phyloP scores from a whole-genome alignment of 768 basidiomycete genomes.

The Hebeloma cylindrosporum region DNA sequence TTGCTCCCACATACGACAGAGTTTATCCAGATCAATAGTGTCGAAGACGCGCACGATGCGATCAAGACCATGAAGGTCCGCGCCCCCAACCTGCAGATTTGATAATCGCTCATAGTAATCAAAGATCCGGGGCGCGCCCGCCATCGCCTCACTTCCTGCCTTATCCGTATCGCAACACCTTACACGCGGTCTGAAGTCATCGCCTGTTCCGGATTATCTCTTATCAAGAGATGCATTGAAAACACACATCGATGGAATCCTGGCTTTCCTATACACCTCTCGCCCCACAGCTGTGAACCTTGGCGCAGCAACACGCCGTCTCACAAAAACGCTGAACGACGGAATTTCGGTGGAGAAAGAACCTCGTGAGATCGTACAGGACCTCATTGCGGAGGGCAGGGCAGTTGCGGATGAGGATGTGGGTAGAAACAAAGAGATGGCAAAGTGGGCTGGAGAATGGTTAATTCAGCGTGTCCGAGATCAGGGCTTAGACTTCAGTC shows the following conservation, averaged over 20 bases:
- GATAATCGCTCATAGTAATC: constrained; percentile 11
- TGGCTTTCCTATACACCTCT: constrained; percentile 78
- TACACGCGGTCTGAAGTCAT: constrained; percentile 46
- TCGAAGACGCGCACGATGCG: constrained; percentile 87
- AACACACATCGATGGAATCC: constrained; percentile 53
- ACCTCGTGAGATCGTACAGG: constrained; percentile 49
- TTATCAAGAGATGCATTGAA: constrained; percentile 51
- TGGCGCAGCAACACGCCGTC: constrained; percentile 76
- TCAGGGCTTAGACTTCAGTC: constrained; percentile 29
- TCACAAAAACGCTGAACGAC: constrained; percentile 50
- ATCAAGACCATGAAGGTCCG: constrained; percentile 93
- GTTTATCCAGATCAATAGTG: constrained; percentile 62
- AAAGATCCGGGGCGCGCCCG: constrained; percentile 84
- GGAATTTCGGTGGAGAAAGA: constrained; percentile 43
- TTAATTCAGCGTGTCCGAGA: constrained; percentile 51
- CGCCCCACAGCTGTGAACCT: constrained; percentile 98
- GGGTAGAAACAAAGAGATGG: constrained; percentile 83
- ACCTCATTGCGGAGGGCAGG: constrained; percentile 69
- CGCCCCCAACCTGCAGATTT: background rate
- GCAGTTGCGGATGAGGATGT: constrained; percentile 86
- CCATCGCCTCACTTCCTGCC: constrained; percentile 90
- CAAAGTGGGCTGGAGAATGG: constrained; percentile 86
- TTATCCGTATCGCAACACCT: constrained; percentile 72
- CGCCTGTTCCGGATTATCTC: constrained; percentile 54
- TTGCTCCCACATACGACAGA: constrained; percentile 74